Base-by-base conservation (phyloP, 2,329 filamentous ascomycete genomes). In the Aspergillus caelatus region DNA sequence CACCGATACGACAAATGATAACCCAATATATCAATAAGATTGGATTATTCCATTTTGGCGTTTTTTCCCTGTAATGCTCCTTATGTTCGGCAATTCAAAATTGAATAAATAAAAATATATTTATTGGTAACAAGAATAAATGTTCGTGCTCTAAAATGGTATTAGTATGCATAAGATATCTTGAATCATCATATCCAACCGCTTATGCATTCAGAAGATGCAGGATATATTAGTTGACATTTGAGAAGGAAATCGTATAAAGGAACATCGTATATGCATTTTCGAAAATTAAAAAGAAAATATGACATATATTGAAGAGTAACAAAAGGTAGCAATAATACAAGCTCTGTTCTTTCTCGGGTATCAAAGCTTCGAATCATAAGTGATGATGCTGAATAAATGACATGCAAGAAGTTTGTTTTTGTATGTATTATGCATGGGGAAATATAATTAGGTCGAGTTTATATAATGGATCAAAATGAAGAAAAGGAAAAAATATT, bases 1-100 rank as follows among this genome's bases (percentile, higher is more conserved):
- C 71, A 71, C 61, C 65, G 66, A 70, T 65, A 73, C 63, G 69
- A 72, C 68, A 67, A 73, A 72, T 71, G 69, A 73, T 71, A 71
- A 73, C 65, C 64, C 63, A 52, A 56, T 65, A 68, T 66, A 61
- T 54, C 61, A 59, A 36, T 14, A 52, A 34, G 41, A 53, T 46
- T 54, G 56, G 55, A 58, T 23, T 16, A 23, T 54, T 36, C 36
- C 23, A n/a, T 57, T 34, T 46, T 56, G 10, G 34, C 4, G 4
- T 8, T 14, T 36, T 34, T 45, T n/a, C 4, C 19, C 11, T 55
- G 32, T 39, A 55, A 19, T 7, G 4, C 30, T 53, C 11, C 8
- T 9, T 32, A 36, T n/a, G 5, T 39, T 39, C 5, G 10, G 12
- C 3, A n/a, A 16, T 23, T 23, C n/a, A 5, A 21, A 14, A 21